Base-by-base conservation (phyloP, 306 rosid genomes). In the Cucumis melo region DNA sequence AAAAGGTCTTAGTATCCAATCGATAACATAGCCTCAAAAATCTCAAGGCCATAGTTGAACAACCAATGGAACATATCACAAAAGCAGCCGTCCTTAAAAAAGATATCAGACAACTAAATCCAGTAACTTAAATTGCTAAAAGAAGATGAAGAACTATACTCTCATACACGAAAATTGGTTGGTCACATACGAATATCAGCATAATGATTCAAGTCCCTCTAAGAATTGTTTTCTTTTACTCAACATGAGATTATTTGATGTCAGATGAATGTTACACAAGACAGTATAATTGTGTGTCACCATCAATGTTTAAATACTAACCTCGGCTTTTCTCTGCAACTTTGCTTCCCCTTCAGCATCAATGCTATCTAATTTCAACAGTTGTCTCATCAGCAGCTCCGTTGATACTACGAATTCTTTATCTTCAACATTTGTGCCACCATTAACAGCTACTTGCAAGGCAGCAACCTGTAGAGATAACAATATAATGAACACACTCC, bases 311-410 rank as follows among this genome's bases (percentile, higher is more conserved):
- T 5, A 61, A 59, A 78, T 46, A 68, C 81, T 60, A 87, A 93
- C 98, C 98, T 93, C 98, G 0, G 91, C 86, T 85, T 88, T 93
- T 75, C 98, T 86, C 85, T 87, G 96, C 85, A 88, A 20, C 84
- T 86, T 93, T 5, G 90, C 89, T 78, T 87, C 93, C 54, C 96
- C 98, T 75, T 91, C 96, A 77, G 97, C 98, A 80, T 88, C 81
- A 73, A 91, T 91, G 32, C 91, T 71, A 78, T 91, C 98, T 86
- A 93, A 75, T 73, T 88, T 87, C 91, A 93, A 85, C 88, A 91
- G 81, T 78, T 91, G 91, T 76, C 87, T 86, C 98, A 90, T 91
- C 24, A 93, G 96, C 87, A 93, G 74, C 87, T 93, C 98, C 14
- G 94, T 83, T 12, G 83, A 77, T 67, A 82, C 62, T 4, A 79